A percentile compares a stretch with the other conserved stretches of the same genome.
These are phyloP conservation scores for Candida frijolesensis DNA, from an alignment of 1,139 yeast species.

Conservation along the genomic window DNA sequence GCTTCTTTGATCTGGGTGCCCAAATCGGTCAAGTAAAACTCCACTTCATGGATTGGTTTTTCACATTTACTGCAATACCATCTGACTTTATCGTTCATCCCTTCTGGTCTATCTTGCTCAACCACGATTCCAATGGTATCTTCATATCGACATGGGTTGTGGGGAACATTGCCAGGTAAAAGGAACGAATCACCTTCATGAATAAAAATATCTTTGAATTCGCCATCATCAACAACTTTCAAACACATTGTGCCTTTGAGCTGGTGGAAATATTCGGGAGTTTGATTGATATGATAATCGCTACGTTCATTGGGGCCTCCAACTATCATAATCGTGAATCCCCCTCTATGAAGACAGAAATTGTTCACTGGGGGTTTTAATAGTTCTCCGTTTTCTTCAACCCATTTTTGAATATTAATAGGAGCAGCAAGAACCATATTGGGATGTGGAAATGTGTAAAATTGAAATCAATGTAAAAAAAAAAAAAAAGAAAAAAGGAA, in stretches of 20 bases:
- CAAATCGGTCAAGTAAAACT: constrained; percentile 75
- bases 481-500: not conserved
- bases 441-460: not conserved
- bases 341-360: constrained; percentile 86
- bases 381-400: constrained; percentile 70
- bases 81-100: constrained; percentile 66
- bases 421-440: constrained; percentile 62
- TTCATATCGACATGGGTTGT: constrained; percentile 84
- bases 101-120: constrained; percentile 89
- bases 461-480: not conserved
- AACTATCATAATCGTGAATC: constrained; percentile 90
- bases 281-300: constrained; percentile 90
- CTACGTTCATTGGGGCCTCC: constrained; percentile 96
- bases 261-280: constrained; percentile 93
- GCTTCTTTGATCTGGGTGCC: constrained; percentile 92
- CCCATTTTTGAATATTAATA: constrained; percentile 78
- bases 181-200: constrained; percentile 86
- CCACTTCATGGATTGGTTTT: constrained; percentile 64
- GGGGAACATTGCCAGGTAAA: constrained; percentile 84
- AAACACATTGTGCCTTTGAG: constrained; percentile 84
- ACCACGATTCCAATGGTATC: constrained; percentile 89
- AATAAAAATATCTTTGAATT: constrained; percentile 73
- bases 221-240: constrained; percentile 78
- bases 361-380: constrained; percentile 93
- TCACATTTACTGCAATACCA: constrained; percentile 85